Evolutionary conservation across 2,329 filamentous ascomycete species (phyloP), one percentile per base, ranked within the genome.

Genomic region (Fusarium sp.): DNA sequence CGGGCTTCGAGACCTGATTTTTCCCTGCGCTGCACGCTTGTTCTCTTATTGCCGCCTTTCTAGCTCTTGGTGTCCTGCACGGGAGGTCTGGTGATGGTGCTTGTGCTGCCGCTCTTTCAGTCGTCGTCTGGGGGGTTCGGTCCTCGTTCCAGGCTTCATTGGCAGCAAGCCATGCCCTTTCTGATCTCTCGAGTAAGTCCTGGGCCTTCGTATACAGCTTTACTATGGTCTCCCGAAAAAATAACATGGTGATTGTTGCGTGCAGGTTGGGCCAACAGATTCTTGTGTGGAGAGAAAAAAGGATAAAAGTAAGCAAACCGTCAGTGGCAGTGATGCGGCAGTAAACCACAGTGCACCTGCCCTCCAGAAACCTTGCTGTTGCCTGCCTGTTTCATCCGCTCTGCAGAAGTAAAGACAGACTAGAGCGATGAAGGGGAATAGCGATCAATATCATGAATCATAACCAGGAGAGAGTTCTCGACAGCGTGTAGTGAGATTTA

Each of bases 121-220:
- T 17, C 23, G 33, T 25, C 11, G 6, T 27, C 31, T 45, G 38
- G 4, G 6, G 14, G 35, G 17, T 19, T 11, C 7, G 15, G 4
- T 49, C 38, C 6, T 53, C 39, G 5, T 45, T 58, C 57, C 53
- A 60, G 2, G 43, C 53, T n/a, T 51, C 32, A 8, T 42, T n/a
- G 2, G 46, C 56, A 7, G 57, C 35, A 21, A 19, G 4, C 39
- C 29, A 60, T 10, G 43, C 31, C 23, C 38, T 39, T 7, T 52
- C 41, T 1, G 32, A 27, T 8, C 27, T 35, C 3, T 15, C 9
- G 2, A 57, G 13, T 1, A 57, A 14, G 32, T 31, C 15, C 7
- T 36, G 53, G 1, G 27, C 31, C 23, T 23, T 45, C 15, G 15
- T 6, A 17, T 17, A 47, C 3, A 59, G 37, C 10, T 27, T 7